These are phyloP conservation scores for Hordeum pubiflorum DNA, from an alignment of 202 grass and related monocot species.

Conservation along the genomic window DNA sequence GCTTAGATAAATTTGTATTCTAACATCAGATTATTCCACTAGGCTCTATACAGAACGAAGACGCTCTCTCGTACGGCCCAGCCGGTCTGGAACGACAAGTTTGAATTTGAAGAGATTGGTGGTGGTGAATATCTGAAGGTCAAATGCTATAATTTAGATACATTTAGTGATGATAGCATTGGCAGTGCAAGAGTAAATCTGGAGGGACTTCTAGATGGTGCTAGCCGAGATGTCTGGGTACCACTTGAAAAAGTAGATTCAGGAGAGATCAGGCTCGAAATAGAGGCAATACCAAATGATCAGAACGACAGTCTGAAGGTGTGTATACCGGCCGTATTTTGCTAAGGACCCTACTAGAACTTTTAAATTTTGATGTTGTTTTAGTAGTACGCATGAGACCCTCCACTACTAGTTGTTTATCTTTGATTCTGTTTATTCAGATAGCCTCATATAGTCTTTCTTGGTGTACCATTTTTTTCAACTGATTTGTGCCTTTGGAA, in stretches of 20 bases:
- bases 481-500: not conserved
- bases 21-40: constrained; percentile 20
- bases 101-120: constrained; percentile 88
- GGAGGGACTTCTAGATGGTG: constrained; percentile 69
- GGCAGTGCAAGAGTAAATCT: constrained; percentile 81
- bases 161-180: constrained; percentile 76
- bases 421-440: not conserved
- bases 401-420: not conserved
- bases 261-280: constrained; percentile 78
- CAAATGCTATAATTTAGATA: constrained; percentile 76
- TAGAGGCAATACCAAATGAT: constrained; percentile 63
- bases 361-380: not conserved
- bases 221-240: constrained; percentile 64
- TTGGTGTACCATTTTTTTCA: not conserved
- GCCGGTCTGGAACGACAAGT: constrained; percentile 77
- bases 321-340: not conserved
- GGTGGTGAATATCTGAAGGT: constrained; percentile 87
- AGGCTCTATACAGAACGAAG: constrained; percentile 88
- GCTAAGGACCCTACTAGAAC: not conserved
- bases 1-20: constrained; percentile 3
- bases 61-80: constrained; percentile 42
- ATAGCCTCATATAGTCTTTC: not conserved
- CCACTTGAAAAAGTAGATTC: constrained; percentile 86
- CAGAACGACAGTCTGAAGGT: constrained; percentile 40
- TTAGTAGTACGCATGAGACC: not conserved